Evolutionary conservation across 2,329 filamentous ascomycete genomes (phyloP), one percentile per base, ranked within the genome.

Genomic region (Beauveria sp.): DNA sequence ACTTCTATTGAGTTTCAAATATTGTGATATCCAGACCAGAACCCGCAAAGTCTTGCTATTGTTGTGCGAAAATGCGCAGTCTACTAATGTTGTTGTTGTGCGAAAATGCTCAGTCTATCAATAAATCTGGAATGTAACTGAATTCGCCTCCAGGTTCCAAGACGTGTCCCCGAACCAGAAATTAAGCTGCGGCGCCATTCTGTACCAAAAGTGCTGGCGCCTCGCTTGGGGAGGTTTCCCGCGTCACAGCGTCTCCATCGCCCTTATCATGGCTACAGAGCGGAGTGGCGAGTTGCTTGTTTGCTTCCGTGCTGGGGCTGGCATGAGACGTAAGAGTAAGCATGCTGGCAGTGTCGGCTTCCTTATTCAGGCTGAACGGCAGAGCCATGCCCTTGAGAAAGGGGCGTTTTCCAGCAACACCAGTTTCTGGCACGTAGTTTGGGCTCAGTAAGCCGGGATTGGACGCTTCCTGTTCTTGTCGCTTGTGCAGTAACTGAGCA

Each of bases 301-400:
- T 62, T 3, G 28, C 22, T 18, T 63, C 61, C n/a, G 41, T 41
- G 44, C 37, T 57, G 3, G 68, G 69, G 16, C 66, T 73, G 20
- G 61, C 61, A 18, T 70, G 67, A 10, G 82, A 84, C 41, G 78
- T 76, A 22, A 91, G 72, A 0, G 88, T 91, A 57, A 87, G 74
- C 81, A 88, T 90, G 73, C 87, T 91, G 1, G 86, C 86, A 20
- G 84, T 88, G 4, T 84, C 81, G 2, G 82, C 81, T 22, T 88
- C 81, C 65, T 81, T 82, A 57, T 81, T 81, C 16, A 92, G 71
- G 61, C 83, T 88, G 68, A 92, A 92, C 0, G 89, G 89, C 66
- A 90, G 81, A 0, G 89, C 88, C 28, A 91, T 83, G 0, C 88
- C 86, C 22, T 84, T 84, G 6, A 89, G 78, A 51, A 85, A 85